A percentile compares a stretch with the other conserved stretches of the same genome.
These are phyloP conservation scores for Cladorrhinum sp. DNA, from an alignment of 2,329 filamentous ascomycete genomes.

Conservation along the genomic window DNA sequence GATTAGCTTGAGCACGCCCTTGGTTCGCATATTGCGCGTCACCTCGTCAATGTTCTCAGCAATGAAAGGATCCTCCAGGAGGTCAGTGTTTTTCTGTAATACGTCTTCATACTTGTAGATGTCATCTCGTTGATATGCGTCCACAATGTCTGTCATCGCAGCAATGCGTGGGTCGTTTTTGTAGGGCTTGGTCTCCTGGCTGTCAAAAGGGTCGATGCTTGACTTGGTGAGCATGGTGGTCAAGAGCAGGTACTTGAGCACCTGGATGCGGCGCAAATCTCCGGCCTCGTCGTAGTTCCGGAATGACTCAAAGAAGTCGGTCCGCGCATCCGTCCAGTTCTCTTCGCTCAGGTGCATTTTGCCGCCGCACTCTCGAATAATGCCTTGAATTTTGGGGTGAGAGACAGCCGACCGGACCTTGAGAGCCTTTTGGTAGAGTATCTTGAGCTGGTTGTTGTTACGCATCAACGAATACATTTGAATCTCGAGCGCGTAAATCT, in stretches of 20 bases:
- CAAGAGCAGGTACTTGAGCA: conserved; percentile 92
- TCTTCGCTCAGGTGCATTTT: conserved; percentile 99
- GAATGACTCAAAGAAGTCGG: conserved; percentile 98
- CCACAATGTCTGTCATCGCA: conserved; percentile 95
- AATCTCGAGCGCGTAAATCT: conserved; percentile 95
- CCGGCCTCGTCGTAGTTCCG: conserved; percentile 98
- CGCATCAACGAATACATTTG: conserved; percentile 97
- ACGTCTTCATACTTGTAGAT: conserved; percentile 89
- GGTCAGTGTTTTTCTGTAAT: conserved; percentile 80
- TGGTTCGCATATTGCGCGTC: conserved; percentile 95
- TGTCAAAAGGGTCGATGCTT: conserved; percentile 97
- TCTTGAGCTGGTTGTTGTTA: conserved; percentile 96
- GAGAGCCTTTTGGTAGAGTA: conserved; percentile 85
- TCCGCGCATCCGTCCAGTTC: conserved; percentile 97
- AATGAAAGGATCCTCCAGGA: conserved; percentile 90
- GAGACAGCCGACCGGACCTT: conserved; percentile 95
- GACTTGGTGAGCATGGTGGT: conserved; percentile 99
- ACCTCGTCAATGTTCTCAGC: conserved; percentile 99
- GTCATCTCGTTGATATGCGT: conserved; percentile 93
- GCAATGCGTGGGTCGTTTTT: conserved; percentile 92
- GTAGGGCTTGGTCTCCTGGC: conserved; percentile 97
- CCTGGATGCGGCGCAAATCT: conserved; percentile 92
- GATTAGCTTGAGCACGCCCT: conserved; percentile 88
- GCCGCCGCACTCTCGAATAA: conserved; percentile 96
- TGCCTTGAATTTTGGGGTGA: conserved; percentile 98